A percentile compares a stretch with the other conserved stretches of the same genome.
Conservation (phyloP, 2,329 filamentous ascomycete genomes). For the Fusarium musae region DNA sequence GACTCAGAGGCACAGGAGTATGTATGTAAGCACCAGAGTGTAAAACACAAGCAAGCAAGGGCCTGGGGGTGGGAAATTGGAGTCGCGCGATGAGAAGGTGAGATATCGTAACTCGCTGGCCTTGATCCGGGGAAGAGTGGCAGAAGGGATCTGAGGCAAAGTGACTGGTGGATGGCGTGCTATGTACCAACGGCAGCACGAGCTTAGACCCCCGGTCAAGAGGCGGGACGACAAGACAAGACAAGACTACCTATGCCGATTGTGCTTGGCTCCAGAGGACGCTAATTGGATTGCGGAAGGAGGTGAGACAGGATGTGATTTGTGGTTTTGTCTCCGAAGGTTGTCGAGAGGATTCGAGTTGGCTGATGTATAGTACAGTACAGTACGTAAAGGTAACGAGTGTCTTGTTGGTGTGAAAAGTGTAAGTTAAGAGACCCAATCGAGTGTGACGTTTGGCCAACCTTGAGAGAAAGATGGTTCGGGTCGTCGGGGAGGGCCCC, state of each 20-base stretch:
- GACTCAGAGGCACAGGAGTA: slow-evolving; percentile 8
- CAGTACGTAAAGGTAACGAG: neutral
- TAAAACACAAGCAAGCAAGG: slow-evolving; percentile 17
- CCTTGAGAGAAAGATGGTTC: slow-evolving; percentile 25
- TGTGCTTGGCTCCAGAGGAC: slow-evolving; percentile 13
- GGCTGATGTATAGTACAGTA: neutral
- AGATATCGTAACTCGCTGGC: slow-evolving; percentile 44
- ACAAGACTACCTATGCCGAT: slow-evolving; percentile 2
- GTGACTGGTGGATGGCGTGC: slow-evolving; percentile 45
- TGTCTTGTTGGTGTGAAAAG: slow-evolving; percentile 4
- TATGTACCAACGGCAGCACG: slow-evolving; percentile 25
- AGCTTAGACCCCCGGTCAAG: slow-evolving; percentile 37
- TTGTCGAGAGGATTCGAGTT: neutral
- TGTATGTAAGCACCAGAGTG: neutral
- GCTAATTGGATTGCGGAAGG: slow-evolving; percentile 31
- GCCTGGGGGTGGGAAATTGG: slow-evolving; percentile 27
- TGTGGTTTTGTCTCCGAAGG: slow-evolving; percentile 22
- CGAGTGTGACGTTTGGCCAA: slow-evolving; percentile 32
- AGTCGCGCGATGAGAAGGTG: slow-evolving; percentile 46
- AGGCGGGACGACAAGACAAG: slow-evolving; percentile 22
- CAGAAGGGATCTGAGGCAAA: slow-evolving; percentile 43
- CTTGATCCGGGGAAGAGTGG: slow-evolving; percentile 38
- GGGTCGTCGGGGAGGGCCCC: slow-evolving; percentile 42
- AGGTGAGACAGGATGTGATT: slow-evolving; percentile 23
- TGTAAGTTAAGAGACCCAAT: neutral